phyloP scores from a whole-genome alignment of 495 filamentous ascomycete species.

The Penicillium daleae region DNA sequence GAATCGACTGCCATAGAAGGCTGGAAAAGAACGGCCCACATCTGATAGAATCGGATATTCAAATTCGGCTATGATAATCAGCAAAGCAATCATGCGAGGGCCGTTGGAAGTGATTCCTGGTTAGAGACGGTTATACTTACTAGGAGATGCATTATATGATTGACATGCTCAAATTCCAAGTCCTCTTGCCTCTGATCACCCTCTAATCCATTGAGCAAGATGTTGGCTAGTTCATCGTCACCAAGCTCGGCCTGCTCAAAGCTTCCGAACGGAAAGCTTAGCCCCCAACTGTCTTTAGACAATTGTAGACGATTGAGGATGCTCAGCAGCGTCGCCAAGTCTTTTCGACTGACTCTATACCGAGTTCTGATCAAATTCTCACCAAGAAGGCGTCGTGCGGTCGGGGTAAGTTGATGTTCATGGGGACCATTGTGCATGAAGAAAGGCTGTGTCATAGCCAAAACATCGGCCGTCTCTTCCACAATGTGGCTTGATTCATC shows the following conservation, averaged over 20 bases:
- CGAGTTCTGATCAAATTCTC: not conserved
- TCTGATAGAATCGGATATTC: not conserved
- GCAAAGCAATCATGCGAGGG: too few species aligned
- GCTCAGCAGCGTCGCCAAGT: not conserved
- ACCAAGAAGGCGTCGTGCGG: not conserved
- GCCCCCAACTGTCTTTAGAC: not conserved
- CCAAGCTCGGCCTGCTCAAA: not conserved
- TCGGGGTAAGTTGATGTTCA: not conserved
- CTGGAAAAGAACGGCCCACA: not conserved
- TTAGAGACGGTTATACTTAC: too few species aligned
- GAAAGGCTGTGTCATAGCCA: not conserved
- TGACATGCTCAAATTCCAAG: not conserved
- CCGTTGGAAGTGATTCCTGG: too few species aligned
- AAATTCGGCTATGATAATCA: not conserved
- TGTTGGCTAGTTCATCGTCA: not conserved
- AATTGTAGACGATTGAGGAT: not conserved
- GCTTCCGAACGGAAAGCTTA: not conserved
- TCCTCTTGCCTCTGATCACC: not conserved
- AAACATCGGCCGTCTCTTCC: not conserved
- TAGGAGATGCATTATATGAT: not conserved
- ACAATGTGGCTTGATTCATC: not conserved
- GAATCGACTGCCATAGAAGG: not conserved
- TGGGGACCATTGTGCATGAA: not conserved
- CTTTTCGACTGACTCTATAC: not conserved
- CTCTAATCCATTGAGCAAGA: not conserved